These are phyloP conservation scores for Coprinopsis strossmayeri DNA, from an alignment of 768 basidiomycete genomes.

Conservation along the genomic window DNA sequence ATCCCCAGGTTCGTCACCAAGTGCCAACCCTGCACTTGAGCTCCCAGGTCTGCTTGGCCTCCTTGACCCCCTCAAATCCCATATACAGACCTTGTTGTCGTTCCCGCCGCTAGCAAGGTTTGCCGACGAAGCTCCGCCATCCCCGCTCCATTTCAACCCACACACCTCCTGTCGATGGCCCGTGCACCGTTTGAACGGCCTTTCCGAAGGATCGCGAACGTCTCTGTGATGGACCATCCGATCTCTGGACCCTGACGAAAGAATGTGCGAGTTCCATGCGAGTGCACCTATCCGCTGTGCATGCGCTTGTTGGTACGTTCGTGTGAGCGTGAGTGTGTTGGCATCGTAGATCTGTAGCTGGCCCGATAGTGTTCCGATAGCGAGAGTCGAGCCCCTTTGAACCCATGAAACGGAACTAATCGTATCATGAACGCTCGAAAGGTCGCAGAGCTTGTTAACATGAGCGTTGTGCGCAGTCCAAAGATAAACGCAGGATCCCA, in stretches of 20 bases:
- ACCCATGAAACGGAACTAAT: conserved; percentile 94
- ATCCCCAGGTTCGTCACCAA: conserved; percentile 35
- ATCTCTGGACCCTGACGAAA: conserved; percentile 90
- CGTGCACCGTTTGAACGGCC: conserved; percentile 65
- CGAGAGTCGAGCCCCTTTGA: conserved; percentile 84
- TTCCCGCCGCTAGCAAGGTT: conserved; percentile 92
- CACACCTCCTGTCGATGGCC: conserved; percentile 94
- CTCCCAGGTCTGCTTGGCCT: conserved; percentile 24
- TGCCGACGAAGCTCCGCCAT: conserved; percentile 34
- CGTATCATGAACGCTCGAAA: conserved; percentile 58
- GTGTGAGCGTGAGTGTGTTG: conserved; percentile 59
- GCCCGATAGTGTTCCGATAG: conserved; percentile 89
- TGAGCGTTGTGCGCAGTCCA: conserved; percentile 95
- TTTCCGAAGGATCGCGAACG: conserved; percentile 60
- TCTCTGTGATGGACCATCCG: conserved; percentile 89
- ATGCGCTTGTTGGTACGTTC: conserved; percentile 84
- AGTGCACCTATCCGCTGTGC: conserved; percentile 86
- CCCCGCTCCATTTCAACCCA: conserved; percentile 85
- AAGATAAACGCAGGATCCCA: conserved; percentile 89
- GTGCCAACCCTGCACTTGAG: conserved; percentile 17
- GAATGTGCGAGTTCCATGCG: conserved; percentile 86
- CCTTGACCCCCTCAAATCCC: conserved; percentile 76
- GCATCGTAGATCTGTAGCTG: conserved; percentile 93
- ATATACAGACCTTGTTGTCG: conserved; percentile 98
- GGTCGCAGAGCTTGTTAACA: conserved; percentile 88